These are phyloP conservation scores for Candida glucosophila DNA, from an alignment of 1,139 yeast species.

Conservation along the genomic window DNA sequence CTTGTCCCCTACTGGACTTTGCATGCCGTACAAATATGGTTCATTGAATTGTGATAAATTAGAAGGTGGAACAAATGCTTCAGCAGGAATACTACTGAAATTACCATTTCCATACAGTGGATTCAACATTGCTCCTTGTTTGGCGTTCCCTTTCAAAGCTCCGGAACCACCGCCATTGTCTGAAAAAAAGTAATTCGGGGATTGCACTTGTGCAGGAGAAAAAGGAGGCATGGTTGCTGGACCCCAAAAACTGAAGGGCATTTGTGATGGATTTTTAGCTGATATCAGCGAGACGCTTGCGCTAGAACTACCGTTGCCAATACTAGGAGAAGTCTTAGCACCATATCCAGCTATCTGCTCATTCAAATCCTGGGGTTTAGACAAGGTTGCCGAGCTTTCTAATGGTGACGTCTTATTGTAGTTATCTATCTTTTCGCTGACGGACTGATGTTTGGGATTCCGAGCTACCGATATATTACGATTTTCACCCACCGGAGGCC, in stretches of 20 bases:
- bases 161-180: slow-evolving; percentile 7
- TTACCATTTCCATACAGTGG: neutral
- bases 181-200: slow-evolving; percentile 22
- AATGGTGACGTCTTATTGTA: slow-evolving; percentile 46
- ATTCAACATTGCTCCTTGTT: neutral
- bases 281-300: too few relatives aligned
- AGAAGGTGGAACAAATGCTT: neutral
- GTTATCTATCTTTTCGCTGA: slow-evolving; percentile 57
- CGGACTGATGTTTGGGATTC: slow-evolving; percentile 46
- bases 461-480: slow-evolving; percentile 34
- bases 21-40: too few relatives aligned
- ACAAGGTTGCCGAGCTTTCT: slow-evolving; percentile 34
- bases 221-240: slow-evolving; percentile 56
- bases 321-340: too few relatives aligned
- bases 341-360: slow-evolving; percentile 7
- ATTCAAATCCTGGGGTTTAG: slow-evolving; percentile 22
- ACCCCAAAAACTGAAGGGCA: slow-evolving; percentile 47
- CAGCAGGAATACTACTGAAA: neutral
- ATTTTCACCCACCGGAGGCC: slow-evolving; percentile 45
- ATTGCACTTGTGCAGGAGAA: slow-evolving; percentile 36
- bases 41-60: neutral
- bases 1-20: too few relatives aligned
- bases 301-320: too few relatives aligned
- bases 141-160: too few relatives aligned
- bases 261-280: slow-evolving; percentile 4